phyloP scores from a whole-genome alignment of 1,284 basidiomycete genomes.

The Gymnopus androsaceus region DNA sequence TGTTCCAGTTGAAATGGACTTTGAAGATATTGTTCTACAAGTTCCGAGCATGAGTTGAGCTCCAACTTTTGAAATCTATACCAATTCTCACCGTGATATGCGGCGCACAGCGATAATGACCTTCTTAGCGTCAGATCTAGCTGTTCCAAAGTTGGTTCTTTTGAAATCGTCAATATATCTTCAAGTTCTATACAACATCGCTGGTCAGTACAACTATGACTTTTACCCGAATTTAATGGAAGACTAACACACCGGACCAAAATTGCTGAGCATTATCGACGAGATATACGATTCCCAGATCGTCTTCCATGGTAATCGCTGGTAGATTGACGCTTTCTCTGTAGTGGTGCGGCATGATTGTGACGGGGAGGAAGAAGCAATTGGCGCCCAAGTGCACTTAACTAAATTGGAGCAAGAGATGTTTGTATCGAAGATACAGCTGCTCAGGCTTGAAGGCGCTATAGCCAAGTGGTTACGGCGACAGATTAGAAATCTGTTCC shows the following conservation, averaged over 20 bases:
- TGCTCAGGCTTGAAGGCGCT: no score
- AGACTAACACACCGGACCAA: constrained; percentile 70
- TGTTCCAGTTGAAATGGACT: constrained; percentile 77
- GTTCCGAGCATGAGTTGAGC: background rate
- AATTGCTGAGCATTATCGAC: constrained; percentile 82
- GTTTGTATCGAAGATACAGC: no score
- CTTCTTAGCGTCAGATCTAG: constrained; percentile 79
- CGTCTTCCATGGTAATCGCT: constrained; percentile 43
- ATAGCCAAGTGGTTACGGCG: constrained; percentile 57
- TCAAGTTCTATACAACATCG: constrained; percentile 67
- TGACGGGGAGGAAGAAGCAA: background rate
- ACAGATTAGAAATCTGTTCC: constrained; percentile 39
- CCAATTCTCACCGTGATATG: constrained; percentile 74
- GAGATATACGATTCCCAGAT: constrained; percentile 75
- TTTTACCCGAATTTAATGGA: background rate
- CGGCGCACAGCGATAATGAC: constrained; percentile 77
- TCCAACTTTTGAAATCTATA: background rate
- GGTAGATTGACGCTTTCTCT: constrained; percentile 13
- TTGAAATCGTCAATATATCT: constrained; percentile 71
- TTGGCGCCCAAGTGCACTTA: background rate
- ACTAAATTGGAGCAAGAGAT: background rate
- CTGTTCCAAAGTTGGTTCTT: constrained; percentile 65
- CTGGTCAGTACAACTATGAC: background rate
- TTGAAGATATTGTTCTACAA: constrained; percentile 77
- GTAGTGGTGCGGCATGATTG: background rate